Evolutionary conservation across 495 filamentous ascomycete genomes (phyloP).

Genomic region (Mycothermus thermophilus): DNA sequence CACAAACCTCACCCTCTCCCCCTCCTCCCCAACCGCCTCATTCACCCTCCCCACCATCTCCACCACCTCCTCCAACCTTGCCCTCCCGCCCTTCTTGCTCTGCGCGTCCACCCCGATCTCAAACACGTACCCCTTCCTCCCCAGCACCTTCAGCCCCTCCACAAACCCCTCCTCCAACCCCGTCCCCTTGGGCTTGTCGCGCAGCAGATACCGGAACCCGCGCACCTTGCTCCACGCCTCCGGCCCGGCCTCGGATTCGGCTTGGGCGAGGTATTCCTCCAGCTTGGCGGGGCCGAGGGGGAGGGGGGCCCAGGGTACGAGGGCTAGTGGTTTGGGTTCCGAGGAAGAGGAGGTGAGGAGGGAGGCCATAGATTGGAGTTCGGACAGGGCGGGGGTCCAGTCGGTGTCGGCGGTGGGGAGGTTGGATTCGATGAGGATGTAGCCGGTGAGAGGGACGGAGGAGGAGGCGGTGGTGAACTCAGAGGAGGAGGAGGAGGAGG

Average conservation of each 20-base stretch:
- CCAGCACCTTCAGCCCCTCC: constrained; percentile 54
- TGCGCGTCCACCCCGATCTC: constrained; percentile 77
- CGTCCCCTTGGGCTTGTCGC: constrained; percentile 53
- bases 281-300: constrained; percentile 39
- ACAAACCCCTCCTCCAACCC: constrained; percentile 50
- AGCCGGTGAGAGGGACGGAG: constrained; percentile 42
- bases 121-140: constrained; percentile 49
- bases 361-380: constrained; percentile 52
- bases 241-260: constrained; percentile 34
- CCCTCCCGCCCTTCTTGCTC: constrained; percentile 46
- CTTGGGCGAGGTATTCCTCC: constrained; percentile 37
- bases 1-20: constrained; percentile 48
- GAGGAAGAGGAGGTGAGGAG: constrained; percentile 47
- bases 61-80: constrained; percentile 59
- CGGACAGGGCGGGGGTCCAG: constrained; percentile 46
- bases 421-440: constrained; percentile 73
- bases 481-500: constrained; percentile 52
- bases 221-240: constrained; percentile 34
- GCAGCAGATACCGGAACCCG: constrained; percentile 69
- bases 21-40: constrained; percentile 40
- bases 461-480: constrained; percentile 19
- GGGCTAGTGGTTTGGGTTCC: too few species aligned
- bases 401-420: constrained; percentile 44
- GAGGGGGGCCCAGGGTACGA: constrained; percentile 75
- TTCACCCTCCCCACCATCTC: constrained; percentile 56